Conservation (phyloP, 2,329 filamentous ascomycete species). For the Ambrosiella xylebori region DNA sequence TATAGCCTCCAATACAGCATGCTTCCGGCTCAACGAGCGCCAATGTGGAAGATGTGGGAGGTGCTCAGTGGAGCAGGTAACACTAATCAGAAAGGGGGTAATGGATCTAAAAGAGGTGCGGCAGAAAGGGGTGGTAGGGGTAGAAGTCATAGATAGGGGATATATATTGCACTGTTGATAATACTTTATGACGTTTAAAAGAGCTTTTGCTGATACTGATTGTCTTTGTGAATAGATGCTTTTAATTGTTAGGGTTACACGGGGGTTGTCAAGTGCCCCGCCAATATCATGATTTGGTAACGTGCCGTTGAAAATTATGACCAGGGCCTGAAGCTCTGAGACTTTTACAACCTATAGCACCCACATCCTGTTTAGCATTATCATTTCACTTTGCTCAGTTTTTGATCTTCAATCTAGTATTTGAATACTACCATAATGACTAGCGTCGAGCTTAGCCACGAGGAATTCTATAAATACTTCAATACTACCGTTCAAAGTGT, state of each 20-base stretch:
- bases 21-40: slow-evolving; percentile 66
- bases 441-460: slow-evolving; percentile 38
- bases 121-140: neutral
- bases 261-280: too few relatives aligned
- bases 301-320: too few relatives aligned
- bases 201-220: too few relatives aligned
- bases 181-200: too few relatives aligned
- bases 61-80: slow-evolving; percentile 36
- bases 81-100: slow-evolving; percentile 16
- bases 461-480: slow-evolving; percentile 74
- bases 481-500: slow-evolving; percentile 55
- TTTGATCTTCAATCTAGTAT: too few relatives aligned
- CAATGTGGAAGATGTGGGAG: slow-evolving; percentile 74
- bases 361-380: too few relatives aligned
- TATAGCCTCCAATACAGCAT: slow-evolving; percentile 98
- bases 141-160: slow-evolving; percentile 4
- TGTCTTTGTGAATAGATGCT: too few relatives aligned
- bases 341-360: too few relatives aligned
- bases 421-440: neutral
- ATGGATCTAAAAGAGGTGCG: slow-evolving; percentile 15
- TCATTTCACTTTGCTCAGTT: too few relatives aligned
- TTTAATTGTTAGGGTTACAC: too few relatives aligned
- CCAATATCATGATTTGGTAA: too few relatives aligned
- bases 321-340: too few relatives aligned
- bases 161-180: neutral